Conservation (phyloP, 169 alveolate genomes). For the Cryptosporidium andersoni region DNA sequence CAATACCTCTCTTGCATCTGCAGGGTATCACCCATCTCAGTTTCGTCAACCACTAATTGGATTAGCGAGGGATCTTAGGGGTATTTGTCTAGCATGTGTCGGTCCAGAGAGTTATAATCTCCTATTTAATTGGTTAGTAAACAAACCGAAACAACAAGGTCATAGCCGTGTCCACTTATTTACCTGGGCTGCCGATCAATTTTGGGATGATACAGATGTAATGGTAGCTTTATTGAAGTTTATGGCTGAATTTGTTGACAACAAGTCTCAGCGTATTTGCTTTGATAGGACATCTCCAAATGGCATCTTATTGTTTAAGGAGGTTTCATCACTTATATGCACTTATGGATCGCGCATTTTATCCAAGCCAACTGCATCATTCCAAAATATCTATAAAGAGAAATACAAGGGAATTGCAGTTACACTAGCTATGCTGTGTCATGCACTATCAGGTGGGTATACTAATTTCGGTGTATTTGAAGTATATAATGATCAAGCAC, state of each 20-base stretch:
- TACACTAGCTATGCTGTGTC: slow-evolving; percentile 85
- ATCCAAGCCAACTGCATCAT: slow-evolving; percentile 77
- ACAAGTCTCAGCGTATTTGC: slow-evolving; percentile 87
- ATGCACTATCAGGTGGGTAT: slow-evolving; percentile 90
- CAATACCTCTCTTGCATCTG: neutral
- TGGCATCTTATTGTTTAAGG: slow-evolving; percentile 90
- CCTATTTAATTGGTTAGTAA: slow-evolving; percentile 89
- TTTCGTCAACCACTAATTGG: slow-evolving; percentile 85
- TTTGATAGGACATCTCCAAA: slow-evolving; percentile 91
- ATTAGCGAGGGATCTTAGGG: slow-evolving; percentile 89
- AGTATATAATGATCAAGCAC: slow-evolving; percentile 89
- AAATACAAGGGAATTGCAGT: slow-evolving; percentile 91
- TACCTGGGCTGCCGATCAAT: slow-evolving; percentile 86
- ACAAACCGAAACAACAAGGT: slow-evolving; percentile 84
- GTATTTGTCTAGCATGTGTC: slow-evolving; percentile 81
- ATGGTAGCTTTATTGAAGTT: slow-evolving; percentile 90
- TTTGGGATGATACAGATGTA: slow-evolving; percentile 90
- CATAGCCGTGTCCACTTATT: slow-evolving; percentile 81
- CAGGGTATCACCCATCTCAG: slow-evolving; percentile 69
- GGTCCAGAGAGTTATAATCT: slow-evolving; percentile 84
- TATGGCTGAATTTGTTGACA: slow-evolving; percentile 85
- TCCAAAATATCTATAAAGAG: slow-evolving; percentile 85
- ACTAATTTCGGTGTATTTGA: slow-evolving; percentile 92
- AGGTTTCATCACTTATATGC: slow-evolving; percentile 84
- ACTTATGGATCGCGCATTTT: slow-evolving; percentile 76